Conservation (phyloP, 2,329 filamentous ascomycete genomes). For the Huntiella abstrusa region DNA sequence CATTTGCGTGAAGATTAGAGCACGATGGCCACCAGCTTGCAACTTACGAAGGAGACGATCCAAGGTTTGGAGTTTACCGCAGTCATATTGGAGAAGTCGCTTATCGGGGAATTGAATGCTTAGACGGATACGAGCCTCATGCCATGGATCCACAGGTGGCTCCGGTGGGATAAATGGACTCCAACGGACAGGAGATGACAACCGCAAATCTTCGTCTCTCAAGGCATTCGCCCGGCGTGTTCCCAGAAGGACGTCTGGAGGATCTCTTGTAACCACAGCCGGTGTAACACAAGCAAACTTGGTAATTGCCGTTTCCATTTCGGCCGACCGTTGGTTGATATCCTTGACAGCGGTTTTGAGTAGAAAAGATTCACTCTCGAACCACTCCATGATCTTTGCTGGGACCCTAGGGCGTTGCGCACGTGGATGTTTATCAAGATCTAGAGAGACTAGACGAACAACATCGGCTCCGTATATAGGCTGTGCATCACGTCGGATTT, state of each 20-base stretch:
- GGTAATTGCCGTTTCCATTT: slow-evolving; percentile 55
- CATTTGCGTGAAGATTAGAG: slow-evolving; percentile 98
- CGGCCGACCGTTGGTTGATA: slow-evolving; percentile 50
- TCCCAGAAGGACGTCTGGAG: slow-evolving; percentile 49
- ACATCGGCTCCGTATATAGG: slow-evolving; percentile 68
- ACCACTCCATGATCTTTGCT: slow-evolving; percentile 51
- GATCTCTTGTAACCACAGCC: slow-evolving; percentile 63
- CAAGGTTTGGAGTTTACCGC: slow-evolving; percentile 82
- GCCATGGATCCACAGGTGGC: slow-evolving; percentile 59
- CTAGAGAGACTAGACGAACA: slow-evolving; percentile 54
- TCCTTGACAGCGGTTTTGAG: slow-evolving; percentile 54
- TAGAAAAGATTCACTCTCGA: slow-evolving; percentile 47
- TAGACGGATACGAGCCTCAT: slow-evolving; percentile 77
- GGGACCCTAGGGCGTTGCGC: slow-evolving; percentile 42
- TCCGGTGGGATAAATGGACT: slow-evolving; percentile 38
- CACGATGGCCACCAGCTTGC: slow-evolving; percentile 78
- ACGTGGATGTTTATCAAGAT: slow-evolving; percentile 37
- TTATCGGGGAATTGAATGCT: slow-evolving; percentile 96
- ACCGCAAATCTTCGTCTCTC: slow-evolving; percentile 33
- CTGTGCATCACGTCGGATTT: slow-evolving; percentile 57
- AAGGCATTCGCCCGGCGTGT: slow-evolving; percentile 37
- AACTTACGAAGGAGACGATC: slow-evolving; percentile 72
- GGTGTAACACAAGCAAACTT: slow-evolving; percentile 90
- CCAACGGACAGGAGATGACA: slow-evolving; percentile 36
- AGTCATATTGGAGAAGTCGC: slow-evolving; percentile 90